Evolutionary conservation across 192 early-diverging fungal species (phyloP).

Genomic region (Coemansia sp.): DNA sequence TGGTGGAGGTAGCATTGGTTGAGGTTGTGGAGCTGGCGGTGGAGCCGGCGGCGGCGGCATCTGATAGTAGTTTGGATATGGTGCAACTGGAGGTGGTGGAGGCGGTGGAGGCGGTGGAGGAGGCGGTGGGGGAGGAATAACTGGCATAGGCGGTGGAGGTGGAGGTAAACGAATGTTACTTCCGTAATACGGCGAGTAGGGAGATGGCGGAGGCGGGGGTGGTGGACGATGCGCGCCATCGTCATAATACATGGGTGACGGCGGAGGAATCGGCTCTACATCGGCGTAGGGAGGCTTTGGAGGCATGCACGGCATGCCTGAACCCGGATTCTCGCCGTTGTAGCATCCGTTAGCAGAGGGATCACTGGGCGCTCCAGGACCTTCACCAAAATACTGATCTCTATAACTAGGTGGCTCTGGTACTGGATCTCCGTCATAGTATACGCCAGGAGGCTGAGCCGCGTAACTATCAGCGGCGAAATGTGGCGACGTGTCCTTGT

Average conservation of each 20-base stretch:
- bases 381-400: background rate
- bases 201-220: background rate
- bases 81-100: background rate
- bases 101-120: background rate
- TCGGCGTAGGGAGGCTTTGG: background rate
- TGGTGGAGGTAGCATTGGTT: constrained; percentile 1
- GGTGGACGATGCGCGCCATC: background rate
- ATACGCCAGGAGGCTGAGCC: constrained; percentile 5
- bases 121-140: constrained; percentile 6
- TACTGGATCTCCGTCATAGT: constrained; percentile 1
- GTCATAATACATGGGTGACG: constrained; percentile 6
- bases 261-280: background rate
- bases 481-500: background rate
- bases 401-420: background rate
- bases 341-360: constrained; percentile 6
- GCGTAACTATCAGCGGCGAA: background rate
- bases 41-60: constrained; percentile 1
- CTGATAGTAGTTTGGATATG: constrained; percentile 6
- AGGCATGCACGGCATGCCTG: background rate
- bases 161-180: background rate
- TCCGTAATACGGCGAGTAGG: constrained; percentile 4
- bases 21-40: background rate
- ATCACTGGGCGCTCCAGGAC: background rate
- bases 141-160: background rate
- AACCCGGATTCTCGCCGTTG: constrained; percentile 1